Base-by-base conservation (phyloP, 1,284 basidiomycete genomes). In the Sporisorium graminicola region DNA sequence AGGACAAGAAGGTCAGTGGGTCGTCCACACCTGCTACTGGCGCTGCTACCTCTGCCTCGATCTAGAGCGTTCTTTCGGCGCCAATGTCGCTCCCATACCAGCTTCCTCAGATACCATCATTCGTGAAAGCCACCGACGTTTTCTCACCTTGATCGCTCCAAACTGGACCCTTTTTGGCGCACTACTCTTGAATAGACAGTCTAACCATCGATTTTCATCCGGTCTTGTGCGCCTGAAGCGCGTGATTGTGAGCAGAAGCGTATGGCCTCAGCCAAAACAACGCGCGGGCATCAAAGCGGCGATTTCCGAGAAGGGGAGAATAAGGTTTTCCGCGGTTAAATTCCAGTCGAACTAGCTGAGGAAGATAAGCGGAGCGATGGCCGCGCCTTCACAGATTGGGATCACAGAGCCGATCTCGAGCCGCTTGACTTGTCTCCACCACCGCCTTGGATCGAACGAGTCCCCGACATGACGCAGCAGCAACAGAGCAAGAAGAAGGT, bases 401-500 rank as follows among this genome's bases (percentile, higher is more conserved):
- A 2, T 43, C 27, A 22, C 16, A 12, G n/a, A n/a, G n/a, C 13
- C 27, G 42, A 27, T 55, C 40, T 20, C 37, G 16, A 1, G 22
- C 33, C 12, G 24, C 56, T 40, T 6, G 10, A 20, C 33, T n/a
- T 40, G 2, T 13, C 44, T 37, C 44, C 46, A 58, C 46, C 56
- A 49, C 22, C 54, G 29, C 13, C 20, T 24, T 9, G 5, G n/a
- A 1, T 29, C 24, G 18, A 27, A 31, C 10, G 14, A 10, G 3
- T 29, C 14, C 64, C 14, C 64, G 29, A 26, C 42, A 74, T 74
- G 69, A 50, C 35, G 1, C 75, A 70, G 1, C 75, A 70, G 49
- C 61, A 58, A 27, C 51, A 63, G 35, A 43, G 44, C 37, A 71
- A 74, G 59, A 78, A 80, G 58, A 76, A 77, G 43, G 54, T 74